A percentile compares a stretch with the other conserved stretches of the same genome.
These are phyloP conservation scores for Pterocarpus santalinus DNA, from an alignment of 306 rosid genomes.

Conservation along the genomic window DNA sequence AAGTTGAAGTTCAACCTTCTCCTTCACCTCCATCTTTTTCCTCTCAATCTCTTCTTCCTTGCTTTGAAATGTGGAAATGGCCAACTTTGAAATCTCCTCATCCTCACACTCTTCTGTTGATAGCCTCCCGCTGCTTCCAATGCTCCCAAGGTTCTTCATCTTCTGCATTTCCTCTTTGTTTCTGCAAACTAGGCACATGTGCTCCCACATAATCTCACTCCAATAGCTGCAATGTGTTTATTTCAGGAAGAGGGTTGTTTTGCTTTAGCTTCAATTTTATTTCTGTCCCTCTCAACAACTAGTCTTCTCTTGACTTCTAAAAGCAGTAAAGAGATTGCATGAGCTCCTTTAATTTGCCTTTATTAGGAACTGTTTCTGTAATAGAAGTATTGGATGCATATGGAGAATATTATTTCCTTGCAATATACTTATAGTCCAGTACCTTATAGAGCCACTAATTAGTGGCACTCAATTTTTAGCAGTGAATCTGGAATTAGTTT, in stretches of 20 bases:
- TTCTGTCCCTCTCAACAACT: conserved; percentile 50
- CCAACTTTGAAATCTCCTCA: conserved; percentile 65
- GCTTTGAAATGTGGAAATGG: conserved; percentile 75
- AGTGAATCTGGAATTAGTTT: conserved; percentile 39
- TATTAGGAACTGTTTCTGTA: conserved; percentile 24
- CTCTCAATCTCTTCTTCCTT: conserved; percentile 94
- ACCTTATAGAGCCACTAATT: conserved; percentile 1
- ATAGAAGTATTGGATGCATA: conserved; percentile 31
- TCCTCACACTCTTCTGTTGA: conserved; percentile 67
- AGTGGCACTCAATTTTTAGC: conserved; percentile 11
- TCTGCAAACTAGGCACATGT: conserved; percentile 44
- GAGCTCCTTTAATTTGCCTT: conserved; percentile 1
- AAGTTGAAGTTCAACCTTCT: conserved; percentile 82
- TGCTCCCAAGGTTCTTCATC: conserved; percentile 69
- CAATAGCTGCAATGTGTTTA: conserved; percentile 38
- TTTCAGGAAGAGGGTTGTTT: conserved; percentile 42
- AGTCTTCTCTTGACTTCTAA: conserved; percentile 56
- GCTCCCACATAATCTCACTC: conserved; percentile 36
- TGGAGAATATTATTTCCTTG: not conserved
- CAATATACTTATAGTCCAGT: not conserved
- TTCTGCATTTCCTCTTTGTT: conserved; percentile 54
- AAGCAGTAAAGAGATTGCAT: conserved; percentile 48
- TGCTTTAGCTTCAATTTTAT: conserved; percentile 68
- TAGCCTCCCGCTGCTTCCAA: conserved; percentile 69
- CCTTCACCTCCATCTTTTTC: conserved; percentile 83